Evolutionary conservation across 2,329 filamentous ascomycete genomes (phyloP).

Genomic region (Curvularia sp.): DNA sequence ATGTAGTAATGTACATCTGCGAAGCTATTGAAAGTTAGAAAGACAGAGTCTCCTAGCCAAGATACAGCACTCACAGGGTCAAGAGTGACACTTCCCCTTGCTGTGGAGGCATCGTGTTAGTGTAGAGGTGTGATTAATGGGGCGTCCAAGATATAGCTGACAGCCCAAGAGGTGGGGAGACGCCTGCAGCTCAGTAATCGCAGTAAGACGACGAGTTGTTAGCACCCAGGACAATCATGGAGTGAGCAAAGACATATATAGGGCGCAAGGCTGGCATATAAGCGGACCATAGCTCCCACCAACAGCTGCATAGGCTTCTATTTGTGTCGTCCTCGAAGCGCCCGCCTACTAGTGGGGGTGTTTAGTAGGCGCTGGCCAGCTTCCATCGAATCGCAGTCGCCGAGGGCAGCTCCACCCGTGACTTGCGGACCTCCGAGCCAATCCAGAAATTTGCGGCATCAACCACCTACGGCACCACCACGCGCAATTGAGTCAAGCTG

Average conservation of each 20-base stretch:
- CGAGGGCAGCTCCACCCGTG: slow-evolving; percentile 24
- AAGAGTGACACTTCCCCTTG: slow-evolving; percentile 57
- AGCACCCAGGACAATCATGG: slow-evolving; percentile 21
- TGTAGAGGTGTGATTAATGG: slow-evolving; percentile 14
- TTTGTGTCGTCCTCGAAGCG: slow-evolving; percentile 47
- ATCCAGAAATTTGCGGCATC: slow-evolving; percentile 42
- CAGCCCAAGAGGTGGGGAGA: slow-evolving; percentile 13
- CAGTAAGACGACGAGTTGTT: slow-evolving; percentile 16
- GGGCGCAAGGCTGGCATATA: slow-evolving; percentile 19
- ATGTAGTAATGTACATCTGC: slow-evolving; percentile 83
- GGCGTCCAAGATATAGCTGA: slow-evolving; percentile 16
- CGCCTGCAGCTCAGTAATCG: slow-evolving; percentile 6
- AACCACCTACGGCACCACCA: slow-evolving; percentile 26
- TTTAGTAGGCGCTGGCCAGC: slow-evolving; percentile 26
- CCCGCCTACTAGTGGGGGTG: slow-evolving; percentile 32
- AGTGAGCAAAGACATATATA: slow-evolving; percentile 30
- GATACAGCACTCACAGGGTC: slow-evolving; percentile 53
- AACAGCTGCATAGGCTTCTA: slow-evolving; percentile 37
- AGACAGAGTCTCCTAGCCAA: neutral
- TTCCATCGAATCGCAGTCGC: slow-evolving; percentile 26
- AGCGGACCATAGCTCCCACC: slow-evolving; percentile 22
- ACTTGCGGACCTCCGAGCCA: slow-evolving; percentile 39
- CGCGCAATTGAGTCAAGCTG: slow-evolving; percentile 34
- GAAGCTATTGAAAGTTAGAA: slow-evolving; percentile 61
- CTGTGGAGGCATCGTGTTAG: slow-evolving; percentile 54